A percentile compares a stretch with the other conserved stretches of the same genome.
Evolutionary conservation across 495 filamentous ascomycete genomes (phyloP).

Genomic region (Aspergillus funiculosus): DNA sequence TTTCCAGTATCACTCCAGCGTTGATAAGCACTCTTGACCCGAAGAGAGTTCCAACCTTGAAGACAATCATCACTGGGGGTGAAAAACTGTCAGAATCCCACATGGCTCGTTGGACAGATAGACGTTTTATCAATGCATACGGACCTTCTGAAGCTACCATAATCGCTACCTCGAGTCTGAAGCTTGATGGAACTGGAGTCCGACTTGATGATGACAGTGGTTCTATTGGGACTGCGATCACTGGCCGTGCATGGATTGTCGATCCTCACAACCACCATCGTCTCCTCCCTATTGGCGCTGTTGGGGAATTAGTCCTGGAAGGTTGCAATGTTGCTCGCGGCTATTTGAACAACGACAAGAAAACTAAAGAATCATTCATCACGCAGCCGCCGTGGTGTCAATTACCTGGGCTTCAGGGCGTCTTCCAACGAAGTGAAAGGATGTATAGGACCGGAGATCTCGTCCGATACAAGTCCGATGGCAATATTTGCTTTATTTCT

Average conservation of each 20-base stretch:
- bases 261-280: slow-evolving; percentile 51
- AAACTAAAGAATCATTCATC: slow-evolving; percentile 51
- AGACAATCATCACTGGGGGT: slow-evolving; percentile 47
- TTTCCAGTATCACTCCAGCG: slow-evolving; percentile 37
- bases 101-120: slow-evolving; percentile 39
- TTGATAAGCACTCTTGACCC: slow-evolving; percentile 46
- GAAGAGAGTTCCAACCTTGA: slow-evolving; percentile 42
- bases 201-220: slow-evolving; percentile 35
- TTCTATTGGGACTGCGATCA: slow-evolving; percentile 36
- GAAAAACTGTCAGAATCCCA: slow-evolving; percentile 48
- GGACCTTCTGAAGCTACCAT: slow-evolving; percentile 52
- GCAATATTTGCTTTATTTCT: slow-evolving; percentile 47
- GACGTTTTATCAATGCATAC: slow-evolving; percentile 48
- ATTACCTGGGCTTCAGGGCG: slow-evolving; percentile 19
- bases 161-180: slow-evolving; percentile 37
- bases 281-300: slow-evolving; percentile 53
- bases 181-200: slow-evolving; percentile 37
- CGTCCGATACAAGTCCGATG: slow-evolving; percentile 49
- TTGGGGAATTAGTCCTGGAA: slow-evolving; percentile 63
- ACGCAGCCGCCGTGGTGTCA: slow-evolving; percentile 47
- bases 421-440: slow-evolving; percentile 26
- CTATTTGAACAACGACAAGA: slow-evolving; percentile 53
- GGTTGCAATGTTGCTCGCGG: slow-evolving; percentile 55
- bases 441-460: slow-evolving; percentile 50
- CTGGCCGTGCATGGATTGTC: slow-evolving; percentile 52